A percentile compares a stretch with the other conserved stretches of the same genome.
Conservation (phyloP, 208 protist genomes). For the Crithidia expoeki region DNA sequence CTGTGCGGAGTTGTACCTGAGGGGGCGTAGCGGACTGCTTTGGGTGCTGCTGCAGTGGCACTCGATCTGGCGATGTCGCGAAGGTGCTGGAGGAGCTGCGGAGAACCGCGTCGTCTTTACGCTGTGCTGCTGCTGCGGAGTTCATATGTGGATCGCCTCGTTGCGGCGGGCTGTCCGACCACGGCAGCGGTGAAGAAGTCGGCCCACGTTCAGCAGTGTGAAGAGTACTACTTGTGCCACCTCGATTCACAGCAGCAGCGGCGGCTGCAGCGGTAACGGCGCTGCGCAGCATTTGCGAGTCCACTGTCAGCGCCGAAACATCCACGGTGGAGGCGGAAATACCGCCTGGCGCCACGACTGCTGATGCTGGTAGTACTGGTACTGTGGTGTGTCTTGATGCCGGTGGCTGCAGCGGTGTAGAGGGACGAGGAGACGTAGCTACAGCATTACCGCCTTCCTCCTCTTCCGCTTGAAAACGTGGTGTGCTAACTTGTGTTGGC, state of each 20-base stretch:
- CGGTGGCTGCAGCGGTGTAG: background rate
- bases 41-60: too few relatives aligned
- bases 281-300: slow-evolving; percentile 22
- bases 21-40: background rate
- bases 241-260: too few relatives aligned
- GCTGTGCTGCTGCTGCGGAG: background rate
- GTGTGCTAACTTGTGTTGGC: background rate
- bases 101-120: slow-evolving; percentile 23
- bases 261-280: slow-evolving; percentile 7
- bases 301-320: slow-evolving; percentile 58
- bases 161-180: slow-evolving; percentile 26
- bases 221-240: too few relatives aligned
- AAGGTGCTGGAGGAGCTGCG: slow-evolving; percentile 13
- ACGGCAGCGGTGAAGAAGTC: slow-evolving; percentile 9
- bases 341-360: background rate
- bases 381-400: background rate
- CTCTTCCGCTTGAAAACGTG: background rate
- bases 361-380: background rate
- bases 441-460: background rate
- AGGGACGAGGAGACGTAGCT: background rate
- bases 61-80: background rate
- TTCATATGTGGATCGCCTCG: background rate
- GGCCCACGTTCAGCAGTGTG: background rate
- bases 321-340: slow-evolving; percentile 47
- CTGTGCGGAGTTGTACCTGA: background rate